Percentiles rank a stretch among this genome's conserved stretches.
These are phyloP conservation scores for Candida saitoana DNA, from an alignment of 805 yeast species.

Conservation along the genomic window DNA sequence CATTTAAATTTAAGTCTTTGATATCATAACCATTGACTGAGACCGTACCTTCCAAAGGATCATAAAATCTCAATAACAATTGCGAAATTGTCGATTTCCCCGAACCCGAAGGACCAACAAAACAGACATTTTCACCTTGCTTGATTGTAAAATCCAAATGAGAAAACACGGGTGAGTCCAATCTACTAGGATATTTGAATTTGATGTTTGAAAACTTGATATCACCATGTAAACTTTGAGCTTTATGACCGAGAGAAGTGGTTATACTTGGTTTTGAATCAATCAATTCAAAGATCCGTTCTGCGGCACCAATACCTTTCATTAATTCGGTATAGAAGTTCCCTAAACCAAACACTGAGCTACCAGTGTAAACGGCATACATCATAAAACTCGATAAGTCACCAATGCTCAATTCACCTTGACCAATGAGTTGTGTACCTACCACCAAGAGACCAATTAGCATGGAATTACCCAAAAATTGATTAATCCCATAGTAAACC, in stretches of 20 bases:
- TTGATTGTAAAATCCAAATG: slow-evolving; percentile 56
- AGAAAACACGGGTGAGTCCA: slow-evolving; percentile 61
- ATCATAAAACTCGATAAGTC: slow-evolving; percentile 89
- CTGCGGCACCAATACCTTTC: slow-evolving; percentile 97
- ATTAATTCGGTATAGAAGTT: slow-evolving; percentile 89
- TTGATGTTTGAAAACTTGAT: slow-evolving; percentile 60
- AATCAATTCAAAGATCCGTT: slow-evolving; percentile 81
- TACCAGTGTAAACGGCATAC: slow-evolving; percentile 92
- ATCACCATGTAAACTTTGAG: slow-evolving; percentile 44
- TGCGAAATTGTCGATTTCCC: slow-evolving; percentile 90
- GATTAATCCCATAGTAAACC: slow-evolving; percentile 70
- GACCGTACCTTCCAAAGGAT: slow-evolving; percentile 64
- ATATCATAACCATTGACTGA: slow-evolving; percentile 63
- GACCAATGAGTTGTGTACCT: slow-evolving; percentile 78
- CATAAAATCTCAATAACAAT: slow-evolving; percentile 76
- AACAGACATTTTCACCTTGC: slow-evolving; percentile 85
- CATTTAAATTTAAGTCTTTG: slow-evolving; percentile 61
- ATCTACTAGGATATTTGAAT: slow-evolving; percentile 83
- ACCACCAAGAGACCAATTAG: slow-evolving; percentile 70
- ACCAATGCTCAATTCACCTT: slow-evolving; percentile 77
- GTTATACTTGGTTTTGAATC: slow-evolving; percentile 72
- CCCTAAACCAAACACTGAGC: slow-evolving; percentile 87
- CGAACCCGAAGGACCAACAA: slow-evolving; percentile 96
- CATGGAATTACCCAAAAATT: slow-evolving; percentile 78
- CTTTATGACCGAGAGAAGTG: slow-evolving; percentile 57